A percentile compares a stretch with the other conserved stretches of the same genome.
Conservation (phyloP, 1,139 yeast species). For the Groenewaldozyma auringiensis region DNA sequence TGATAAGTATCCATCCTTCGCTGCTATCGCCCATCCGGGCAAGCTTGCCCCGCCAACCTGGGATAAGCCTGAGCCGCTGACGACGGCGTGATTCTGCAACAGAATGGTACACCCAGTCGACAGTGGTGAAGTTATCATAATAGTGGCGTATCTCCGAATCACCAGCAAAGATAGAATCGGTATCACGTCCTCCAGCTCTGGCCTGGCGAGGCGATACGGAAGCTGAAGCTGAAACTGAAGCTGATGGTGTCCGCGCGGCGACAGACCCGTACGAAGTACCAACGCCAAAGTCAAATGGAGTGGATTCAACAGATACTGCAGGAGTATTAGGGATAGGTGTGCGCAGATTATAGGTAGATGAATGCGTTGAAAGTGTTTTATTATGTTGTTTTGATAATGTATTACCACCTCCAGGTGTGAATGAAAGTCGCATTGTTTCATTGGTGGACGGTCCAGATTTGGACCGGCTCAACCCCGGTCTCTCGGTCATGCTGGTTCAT, state of each 20-base stretch:
- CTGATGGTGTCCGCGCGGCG: background rate
- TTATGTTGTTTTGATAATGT: background rate
- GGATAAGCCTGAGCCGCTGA: conserved; percentile 34
- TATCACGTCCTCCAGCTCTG: background rate
- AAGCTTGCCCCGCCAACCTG: conserved; percentile 31
- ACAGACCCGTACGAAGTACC: background rate
- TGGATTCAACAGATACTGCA: background rate
- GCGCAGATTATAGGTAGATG: conserved; percentile 2
- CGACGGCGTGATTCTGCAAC: conserved; percentile 42
- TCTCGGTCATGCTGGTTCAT: too few relatives aligned
- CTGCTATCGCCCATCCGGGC: conserved; percentile 28
- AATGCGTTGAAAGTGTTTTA: background rate
- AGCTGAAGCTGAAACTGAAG: background rate
- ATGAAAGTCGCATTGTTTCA: background rate
- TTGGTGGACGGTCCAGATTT: background rate
- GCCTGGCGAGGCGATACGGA: background rate
- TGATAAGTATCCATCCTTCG: conserved; percentile 47
- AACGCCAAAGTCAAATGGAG: background rate
- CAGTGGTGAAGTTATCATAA: conserved; percentile 60
- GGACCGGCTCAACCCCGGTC: background rate
- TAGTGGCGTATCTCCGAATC: conserved; percentile 11
- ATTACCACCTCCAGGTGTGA: too few relatives aligned
- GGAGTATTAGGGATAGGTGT: background rate
- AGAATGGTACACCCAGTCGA: conserved; percentile 57
- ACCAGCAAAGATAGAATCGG: background rate